Conservation (phyloP, 768 basidiomycete species). For the Psilocybe subaeruginosa region DNA sequence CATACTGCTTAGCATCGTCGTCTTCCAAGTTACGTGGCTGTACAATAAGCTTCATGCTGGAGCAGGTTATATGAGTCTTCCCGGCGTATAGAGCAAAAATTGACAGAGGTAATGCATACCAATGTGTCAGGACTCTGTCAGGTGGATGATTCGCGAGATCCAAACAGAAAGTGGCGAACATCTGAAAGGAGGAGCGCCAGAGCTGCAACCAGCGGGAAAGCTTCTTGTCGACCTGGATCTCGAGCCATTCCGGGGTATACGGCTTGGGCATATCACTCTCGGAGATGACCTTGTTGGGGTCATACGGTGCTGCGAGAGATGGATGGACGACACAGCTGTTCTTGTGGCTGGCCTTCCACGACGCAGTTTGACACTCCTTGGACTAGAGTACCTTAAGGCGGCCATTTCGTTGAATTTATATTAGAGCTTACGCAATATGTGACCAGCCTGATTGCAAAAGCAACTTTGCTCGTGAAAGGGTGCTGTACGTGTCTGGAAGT, state of each 20-base stretch:
- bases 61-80: neutral
- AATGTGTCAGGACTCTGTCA: conserved; percentile 11
- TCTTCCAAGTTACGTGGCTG: neutral
- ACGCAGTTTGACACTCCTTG: conserved; percentile 11
- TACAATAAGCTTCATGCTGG: conserved; percentile 3
- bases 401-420: neutral
- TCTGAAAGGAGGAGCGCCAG: conserved; percentile 6
- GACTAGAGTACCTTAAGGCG: neutral
- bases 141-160: conserved; percentile 13
- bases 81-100: neutral
- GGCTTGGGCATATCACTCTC: neutral
- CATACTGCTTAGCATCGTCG: conserved; percentile 6
- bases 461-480: too few species aligned
- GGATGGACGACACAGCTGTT: conserved; percentile 10
- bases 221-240: neutral
- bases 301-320: neutral
- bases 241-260: neutral
- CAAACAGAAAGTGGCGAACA: neutral
- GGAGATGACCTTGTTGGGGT: neutral
- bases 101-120: neutral
- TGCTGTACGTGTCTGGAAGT: neutral
- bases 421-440: conserved; percentile 8
- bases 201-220: conserved; percentile 11
- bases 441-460: neutral
- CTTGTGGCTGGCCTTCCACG: conserved; percentile 12